A percentile compares a stretch with the other conserved stretches of the same genome.
Evolutionary conservation across 768 basidiomycete genomes (phyloP).

Genomic region (Pholiota microspora): DNA sequence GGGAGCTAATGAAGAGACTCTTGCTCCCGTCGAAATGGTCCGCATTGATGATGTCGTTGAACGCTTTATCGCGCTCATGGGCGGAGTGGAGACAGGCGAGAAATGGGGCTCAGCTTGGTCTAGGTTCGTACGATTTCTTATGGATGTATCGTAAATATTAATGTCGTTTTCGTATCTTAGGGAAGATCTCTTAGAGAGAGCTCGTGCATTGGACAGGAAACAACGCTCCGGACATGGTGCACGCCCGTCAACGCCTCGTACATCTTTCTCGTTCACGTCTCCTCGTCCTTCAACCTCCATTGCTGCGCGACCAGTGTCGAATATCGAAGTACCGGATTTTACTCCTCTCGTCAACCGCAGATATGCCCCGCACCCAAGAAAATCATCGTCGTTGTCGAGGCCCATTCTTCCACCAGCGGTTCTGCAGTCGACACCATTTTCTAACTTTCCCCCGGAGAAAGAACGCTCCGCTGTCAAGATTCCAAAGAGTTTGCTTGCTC

Average conservation of each 20-base stretch:
- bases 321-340: constrained; percentile 51
- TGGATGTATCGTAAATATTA: not conserved
- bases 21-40: constrained; percentile 55
- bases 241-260: constrained; percentile 47
- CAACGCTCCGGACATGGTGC: constrained; percentile 58
- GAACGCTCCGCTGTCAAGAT: constrained; percentile 8
- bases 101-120: constrained; percentile 54
- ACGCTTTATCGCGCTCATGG: constrained; percentile 51
- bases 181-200: constrained; percentile 48
- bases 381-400: constrained; percentile 5
- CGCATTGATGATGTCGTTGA: constrained; percentile 55
- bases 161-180: constrained; percentile 29
- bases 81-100: constrained; percentile 38
- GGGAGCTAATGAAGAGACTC: constrained; percentile 24
- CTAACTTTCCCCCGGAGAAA: constrained; percentile 25
- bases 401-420: constrained; percentile 24
- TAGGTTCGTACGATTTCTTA: constrained; percentile 38
- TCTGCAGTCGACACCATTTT: constrained; percentile 30
- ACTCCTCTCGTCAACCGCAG: constrained; percentile 44
- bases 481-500: constrained; percentile 39
- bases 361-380: constrained; percentile 23
- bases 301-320: constrained; percentile 13
- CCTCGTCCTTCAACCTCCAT: constrained; percentile 6
- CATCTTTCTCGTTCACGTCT: constrained; percentile 20
- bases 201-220: constrained; percentile 55